Conservation (phyloP, 805 yeast species). For the Pichia paraexigua region DNA sequence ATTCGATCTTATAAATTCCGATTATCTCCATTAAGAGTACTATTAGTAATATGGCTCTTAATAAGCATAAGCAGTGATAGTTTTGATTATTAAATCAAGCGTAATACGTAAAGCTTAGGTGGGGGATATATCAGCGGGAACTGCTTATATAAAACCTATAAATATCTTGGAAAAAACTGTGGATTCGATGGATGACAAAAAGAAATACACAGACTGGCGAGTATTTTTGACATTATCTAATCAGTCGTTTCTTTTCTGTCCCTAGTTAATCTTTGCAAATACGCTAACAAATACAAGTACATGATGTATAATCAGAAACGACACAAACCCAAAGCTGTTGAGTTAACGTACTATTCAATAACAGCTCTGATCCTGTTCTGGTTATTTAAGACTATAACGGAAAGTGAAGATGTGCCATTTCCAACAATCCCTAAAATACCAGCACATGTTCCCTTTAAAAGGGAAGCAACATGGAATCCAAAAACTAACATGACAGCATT, state of each 20-base stretch:
- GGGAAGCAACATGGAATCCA: constrained; percentile 39
- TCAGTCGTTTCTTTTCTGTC: neutral
- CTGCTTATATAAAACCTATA: no score
- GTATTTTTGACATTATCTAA: neutral
- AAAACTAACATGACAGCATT: constrained; percentile 28
- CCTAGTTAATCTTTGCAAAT: neutral
- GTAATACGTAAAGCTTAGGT: no score
- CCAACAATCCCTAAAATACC: constrained; percentile 16
- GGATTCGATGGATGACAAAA: neutral
- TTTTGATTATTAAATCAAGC: neutral
- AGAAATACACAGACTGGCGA: neutral
- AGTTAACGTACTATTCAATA: neutral
- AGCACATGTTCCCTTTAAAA: constrained; percentile 24
- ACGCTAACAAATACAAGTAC: neutral
- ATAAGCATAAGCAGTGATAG: neutral
- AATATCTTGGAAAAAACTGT: no score
- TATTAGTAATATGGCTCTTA: no score
- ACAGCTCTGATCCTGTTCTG: neutral
- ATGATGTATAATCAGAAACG: constrained; percentile 9
- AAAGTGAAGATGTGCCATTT: constrained; percentile 5
- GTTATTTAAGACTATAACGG: neutral
- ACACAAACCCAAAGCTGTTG: neutral
- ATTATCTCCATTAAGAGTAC: no score
- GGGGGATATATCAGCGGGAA: no score
- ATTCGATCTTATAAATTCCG: constrained; percentile 5